Evolutionary conservation across 2,329 filamentous ascomycete species (phyloP), one percentile per base, ranked within the genome.

Genomic region (Fusarium protoensiforme): DNA sequence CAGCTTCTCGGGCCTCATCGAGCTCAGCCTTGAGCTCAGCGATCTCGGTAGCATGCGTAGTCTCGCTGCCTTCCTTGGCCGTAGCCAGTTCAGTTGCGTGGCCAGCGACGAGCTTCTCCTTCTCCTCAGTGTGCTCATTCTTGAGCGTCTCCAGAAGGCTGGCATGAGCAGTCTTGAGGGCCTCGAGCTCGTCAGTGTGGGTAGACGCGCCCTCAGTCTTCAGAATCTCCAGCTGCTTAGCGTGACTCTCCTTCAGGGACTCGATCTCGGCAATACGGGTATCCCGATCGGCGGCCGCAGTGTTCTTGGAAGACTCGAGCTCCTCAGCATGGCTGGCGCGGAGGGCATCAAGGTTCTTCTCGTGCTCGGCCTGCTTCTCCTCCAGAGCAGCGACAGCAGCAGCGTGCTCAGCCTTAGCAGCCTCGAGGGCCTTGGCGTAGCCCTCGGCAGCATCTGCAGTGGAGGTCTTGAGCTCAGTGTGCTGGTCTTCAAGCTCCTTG

Each of bases 301-400:
- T 83, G 61, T 85, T 87, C 83, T 90, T 89, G 60, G 88, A 88
- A 36, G 81, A 81, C 79, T 91, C 88, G 11, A 92, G 78, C 76
- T 89, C 89, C 82, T 90, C 87, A 7, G 88, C 87, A 74, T 92
- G 88, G 72, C 85, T 88, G 11, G 87, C 86, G 67, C 85, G 87
- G 54, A 92, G 80, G 2, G 87, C 86, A 43, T 90, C 87, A 2
- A 92, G 80, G 46, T 85, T 84, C 77, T 86, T 84, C 71, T 90
- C 84, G 72, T 91, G 86, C 63, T 88, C 86, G 20, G 83, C 83
- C 68, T 89, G 85, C 75, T 87, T 87, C 33, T 84, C 81, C 61
- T 88, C 84, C 41, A 91, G 79, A 11, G 87, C 84, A 20, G 84
- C 82, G 31, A 86, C 78, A 16, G 84, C 84, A 60, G 82, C 81